These are phyloP conservation scores for Podospora pseudopauciseta DNA, from an alignment of 495 filamentous ascomycete species.

Conservation along the genomic window DNA sequence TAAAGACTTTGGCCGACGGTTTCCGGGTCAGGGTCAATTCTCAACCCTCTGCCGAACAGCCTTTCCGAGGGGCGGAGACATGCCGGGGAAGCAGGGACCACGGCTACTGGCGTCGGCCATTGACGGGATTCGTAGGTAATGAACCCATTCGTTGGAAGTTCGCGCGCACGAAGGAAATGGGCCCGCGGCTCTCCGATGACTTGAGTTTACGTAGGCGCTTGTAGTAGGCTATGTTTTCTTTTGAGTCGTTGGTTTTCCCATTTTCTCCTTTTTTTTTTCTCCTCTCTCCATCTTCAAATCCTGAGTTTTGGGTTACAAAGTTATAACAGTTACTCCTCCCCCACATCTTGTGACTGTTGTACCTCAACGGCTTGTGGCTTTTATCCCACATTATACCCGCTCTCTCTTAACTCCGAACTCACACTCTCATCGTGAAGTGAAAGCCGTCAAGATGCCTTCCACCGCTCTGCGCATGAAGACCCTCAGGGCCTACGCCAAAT, in stretches of 20 bases:
- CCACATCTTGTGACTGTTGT: conserved; percentile 2
- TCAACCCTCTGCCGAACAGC: conserved; percentile 28
- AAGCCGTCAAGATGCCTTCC: conserved; percentile 42
- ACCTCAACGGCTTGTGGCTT: neutral
- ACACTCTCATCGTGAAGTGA: neutral
- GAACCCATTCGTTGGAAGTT: too few relatives aligned
- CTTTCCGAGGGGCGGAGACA: conserved; percentile 31
- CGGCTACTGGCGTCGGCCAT: conserved; percentile 30
- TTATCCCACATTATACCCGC: conserved; percentile 1
- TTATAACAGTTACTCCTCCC: neutral
- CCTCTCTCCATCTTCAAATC: neutral
- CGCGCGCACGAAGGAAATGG: too few relatives aligned
- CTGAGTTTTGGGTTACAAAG: neutral
- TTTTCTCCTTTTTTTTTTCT: conserved; percentile 8
- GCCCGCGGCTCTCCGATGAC: conserved; percentile 5
- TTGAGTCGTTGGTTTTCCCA: neutral
- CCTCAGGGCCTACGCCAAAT: conserved; percentile 49
- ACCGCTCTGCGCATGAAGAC: conserved; percentile 47
- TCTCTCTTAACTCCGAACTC: neutral
- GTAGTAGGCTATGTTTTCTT: neutral
- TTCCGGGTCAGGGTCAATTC: conserved; percentile 26
- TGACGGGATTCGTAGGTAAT: conserved; percentile 18
- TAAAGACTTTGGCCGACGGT: conserved; percentile 20
- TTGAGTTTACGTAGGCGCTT: neutral
- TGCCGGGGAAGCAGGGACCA: conserved; percentile 18